Conservation (phyloP, 495 filamentous ascomycete species). For the Penicillium daleae region DNA sequence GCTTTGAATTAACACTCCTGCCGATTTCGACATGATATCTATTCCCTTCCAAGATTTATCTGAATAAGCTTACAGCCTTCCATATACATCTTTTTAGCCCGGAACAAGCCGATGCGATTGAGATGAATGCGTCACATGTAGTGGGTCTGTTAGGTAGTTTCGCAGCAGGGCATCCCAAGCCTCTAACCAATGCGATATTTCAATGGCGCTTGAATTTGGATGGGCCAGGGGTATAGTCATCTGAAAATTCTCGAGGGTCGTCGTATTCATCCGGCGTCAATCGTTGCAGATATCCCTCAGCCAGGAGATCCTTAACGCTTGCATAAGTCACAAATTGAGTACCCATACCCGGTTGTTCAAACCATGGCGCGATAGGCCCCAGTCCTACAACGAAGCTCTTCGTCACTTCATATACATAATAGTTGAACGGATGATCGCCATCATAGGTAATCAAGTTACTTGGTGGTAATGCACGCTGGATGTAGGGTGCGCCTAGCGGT, state of each 20-base stretch:
- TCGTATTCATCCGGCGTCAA: conserved; percentile 26
- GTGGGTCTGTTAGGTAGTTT: no score
- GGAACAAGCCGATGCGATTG: not conserved
- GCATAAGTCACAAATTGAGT: conserved; percentile 45
- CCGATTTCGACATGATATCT: not conserved
- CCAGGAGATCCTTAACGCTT: conserved; percentile 30
- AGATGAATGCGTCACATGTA: not conserved
- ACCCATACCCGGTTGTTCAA: conserved; percentile 61
- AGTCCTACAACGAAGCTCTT: conserved; percentile 45
- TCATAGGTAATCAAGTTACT: conserved; percentile 48
- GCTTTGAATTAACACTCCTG: not conserved
- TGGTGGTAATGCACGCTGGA: conserved; percentile 57
- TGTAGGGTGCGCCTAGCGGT: conserved; percentile 54
- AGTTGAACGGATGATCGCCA: conserved; percentile 54
- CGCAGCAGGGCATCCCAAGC: no score
- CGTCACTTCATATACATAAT: conserved; percentile 56
- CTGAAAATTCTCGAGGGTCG: conserved; percentile 21
- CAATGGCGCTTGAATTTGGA: not conserved
- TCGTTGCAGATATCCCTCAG: conserved; percentile 29
- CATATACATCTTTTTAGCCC: not conserved
- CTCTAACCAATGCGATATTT: not conserved
- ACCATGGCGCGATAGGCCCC: conserved; percentile 60
- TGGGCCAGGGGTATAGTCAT: conserved; percentile 24
- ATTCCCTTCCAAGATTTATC: not conserved
- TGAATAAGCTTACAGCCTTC: not conserved